Percentiles rank a stretch among this genome's conserved stretches.
Evolutionary conservation across 228 moss, liverwort and hornwort species (phyloP).

Genomic region (Sphagnum fallax): DNA sequence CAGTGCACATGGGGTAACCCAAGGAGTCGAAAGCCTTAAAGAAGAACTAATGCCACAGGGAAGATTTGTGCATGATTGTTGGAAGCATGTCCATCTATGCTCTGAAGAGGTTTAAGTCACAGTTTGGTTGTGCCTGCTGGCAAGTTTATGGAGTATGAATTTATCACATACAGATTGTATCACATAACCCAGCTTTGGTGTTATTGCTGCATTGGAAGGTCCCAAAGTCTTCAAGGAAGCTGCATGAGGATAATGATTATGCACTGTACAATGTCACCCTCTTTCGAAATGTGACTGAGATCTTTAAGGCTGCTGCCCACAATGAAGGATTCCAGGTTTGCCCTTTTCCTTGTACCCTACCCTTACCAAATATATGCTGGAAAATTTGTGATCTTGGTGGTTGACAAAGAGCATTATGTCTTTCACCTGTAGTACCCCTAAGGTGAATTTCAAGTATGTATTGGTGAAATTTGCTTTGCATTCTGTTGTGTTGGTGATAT

Average conservation of each 20-base stretch:
- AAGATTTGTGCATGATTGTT: neutral
- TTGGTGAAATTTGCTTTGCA: too few relatives aligned
- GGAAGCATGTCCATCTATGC: neutral
- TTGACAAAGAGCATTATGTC: neutral
- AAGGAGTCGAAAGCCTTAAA: too few relatives aligned
- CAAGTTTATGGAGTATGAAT: neutral
- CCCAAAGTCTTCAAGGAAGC: constrained; percentile 70
- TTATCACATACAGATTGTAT: too few relatives aligned
- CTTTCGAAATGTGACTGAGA: constrained; percentile 81
- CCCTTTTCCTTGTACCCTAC: constrained; percentile 5
- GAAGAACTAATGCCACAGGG: neutral
- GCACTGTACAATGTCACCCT: constrained; percentile 77
- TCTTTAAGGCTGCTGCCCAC: constrained; percentile 67
- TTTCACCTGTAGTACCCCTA: neutral
- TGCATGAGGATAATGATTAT: constrained; percentile 90
- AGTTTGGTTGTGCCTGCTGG: constrained; percentile 2
- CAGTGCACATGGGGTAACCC: too few relatives aligned
- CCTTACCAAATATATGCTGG: too few relatives aligned
- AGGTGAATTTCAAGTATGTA: too few relatives aligned
- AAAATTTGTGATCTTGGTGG: neutral
- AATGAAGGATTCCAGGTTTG: constrained; percentile 74
- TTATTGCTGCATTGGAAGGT: constrained; percentile 41
- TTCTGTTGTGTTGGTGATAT: too few relatives aligned
- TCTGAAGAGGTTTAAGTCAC: neutral
- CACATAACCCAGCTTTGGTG: neutral